Evolutionary conservation across 2,329 filamentous ascomycete species (phyloP).

Genomic region (Sclerotinia subarctica): DNA sequence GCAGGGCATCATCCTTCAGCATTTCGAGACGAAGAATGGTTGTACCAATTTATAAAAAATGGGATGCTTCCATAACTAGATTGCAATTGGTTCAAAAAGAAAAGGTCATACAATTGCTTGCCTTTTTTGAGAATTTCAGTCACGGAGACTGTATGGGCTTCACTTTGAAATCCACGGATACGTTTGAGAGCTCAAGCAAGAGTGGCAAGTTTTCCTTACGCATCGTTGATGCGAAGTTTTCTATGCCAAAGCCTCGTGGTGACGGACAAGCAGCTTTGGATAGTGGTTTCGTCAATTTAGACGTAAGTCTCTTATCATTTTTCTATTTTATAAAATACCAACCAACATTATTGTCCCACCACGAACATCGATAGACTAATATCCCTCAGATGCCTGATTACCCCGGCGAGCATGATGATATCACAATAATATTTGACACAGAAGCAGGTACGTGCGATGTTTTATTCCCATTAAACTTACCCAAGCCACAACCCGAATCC

Average conservation of each 20-base stretch:
- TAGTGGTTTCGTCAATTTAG: slow-evolving; percentile 76
- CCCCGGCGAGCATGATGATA: slow-evolving; percentile 89
- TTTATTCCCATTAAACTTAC: neutral
- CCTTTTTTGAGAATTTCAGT: slow-evolving; percentile 84
- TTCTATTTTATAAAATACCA: neutral
- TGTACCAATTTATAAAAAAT: slow-evolving; percentile 90
- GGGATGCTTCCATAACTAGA: slow-evolving; percentile 77
- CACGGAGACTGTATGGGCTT: slow-evolving; percentile 90
- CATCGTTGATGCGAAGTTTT: slow-evolving; percentile 88
- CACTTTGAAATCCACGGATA: slow-evolving; percentile 76
- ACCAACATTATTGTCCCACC: neutral
- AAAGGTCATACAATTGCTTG: slow-evolving; percentile 72
- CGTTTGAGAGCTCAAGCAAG: slow-evolving; percentile 67
- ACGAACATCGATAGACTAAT: slow-evolving; percentile 8
- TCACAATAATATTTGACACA: slow-evolving; percentile 78
- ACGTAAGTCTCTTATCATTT: slow-evolving; percentile 40
- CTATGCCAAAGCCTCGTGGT: slow-evolving; percentile 60
- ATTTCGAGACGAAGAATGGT: slow-evolving; percentile 86
- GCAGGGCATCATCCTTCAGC: slow-evolving; percentile 68
- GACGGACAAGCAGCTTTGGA: slow-evolving; percentile 53
- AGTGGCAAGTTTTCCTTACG: slow-evolving; percentile 69
- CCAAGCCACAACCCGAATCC: neutral
- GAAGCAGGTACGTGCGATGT: slow-evolving; percentile 47
- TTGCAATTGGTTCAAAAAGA: slow-evolving; percentile 78
- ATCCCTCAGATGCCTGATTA: slow-evolving; percentile 66